These are phyloP conservation scores for Arthromyces matolae DNA, from an alignment of 768 basidiomycete species.

Conservation along the genomic window DNA sequence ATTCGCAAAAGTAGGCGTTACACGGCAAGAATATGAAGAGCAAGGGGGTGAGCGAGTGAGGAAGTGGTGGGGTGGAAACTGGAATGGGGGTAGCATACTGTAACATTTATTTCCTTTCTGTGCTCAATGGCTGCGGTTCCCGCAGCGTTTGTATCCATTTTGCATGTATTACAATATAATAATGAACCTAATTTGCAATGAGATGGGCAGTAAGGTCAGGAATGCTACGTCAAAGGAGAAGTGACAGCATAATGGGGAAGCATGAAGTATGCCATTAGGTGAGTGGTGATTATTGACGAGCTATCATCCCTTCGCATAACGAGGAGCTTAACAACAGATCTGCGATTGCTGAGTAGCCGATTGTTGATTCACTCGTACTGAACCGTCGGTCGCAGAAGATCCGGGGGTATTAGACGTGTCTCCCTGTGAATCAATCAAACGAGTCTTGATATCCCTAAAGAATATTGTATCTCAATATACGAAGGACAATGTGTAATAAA, in stretches of 20 bases:
- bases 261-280: background rate
- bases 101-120: constrained; percentile 3
- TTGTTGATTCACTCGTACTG: constrained; percentile 61
- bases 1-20: constrained; percentile 56
- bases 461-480: background rate
- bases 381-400: constrained; percentile 44
- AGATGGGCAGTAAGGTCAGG: constrained; percentile 16
- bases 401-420: constrained; percentile 46
- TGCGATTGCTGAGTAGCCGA: constrained; percentile 41
- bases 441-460: constrained; percentile 93
- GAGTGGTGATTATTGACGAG: constrained; percentile 7
- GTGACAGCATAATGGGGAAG: background rate
- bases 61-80: constrained; percentile 92
- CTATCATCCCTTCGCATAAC: background rate
- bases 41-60: constrained; percentile 84
- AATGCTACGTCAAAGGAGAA: constrained; percentile 7
- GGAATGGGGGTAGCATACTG: constrained; percentile 45
- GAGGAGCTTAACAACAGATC: constrained; percentile 49
- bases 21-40: constrained; percentile 84
- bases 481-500: background rate
- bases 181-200: constrained; percentile 18
- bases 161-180: constrained; percentile 22
- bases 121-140: background rate
- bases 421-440: constrained; percentile 91
- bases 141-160: constrained; percentile 15